These are phyloP conservation scores for Cystoderma amianthinum DNA, from an alignment of 768 basidiomycete species.

Conservation along the genomic window DNA sequence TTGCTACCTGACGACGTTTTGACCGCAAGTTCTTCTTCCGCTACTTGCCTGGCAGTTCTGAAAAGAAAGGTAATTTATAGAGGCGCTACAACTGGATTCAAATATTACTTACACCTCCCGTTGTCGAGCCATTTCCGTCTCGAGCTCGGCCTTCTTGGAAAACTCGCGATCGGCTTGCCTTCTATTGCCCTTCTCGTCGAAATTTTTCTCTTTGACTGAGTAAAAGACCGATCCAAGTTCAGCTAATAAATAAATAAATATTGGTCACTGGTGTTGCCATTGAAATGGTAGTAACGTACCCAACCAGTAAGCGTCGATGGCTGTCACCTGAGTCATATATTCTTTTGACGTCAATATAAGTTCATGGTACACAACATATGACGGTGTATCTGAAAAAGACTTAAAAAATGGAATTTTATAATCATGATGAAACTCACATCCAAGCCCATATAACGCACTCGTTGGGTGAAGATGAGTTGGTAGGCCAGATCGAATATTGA, in stretches of 20 bases:
- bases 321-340: conserved; percentile 99
- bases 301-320: conserved; percentile 96
- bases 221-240: conserved; percentile 96
- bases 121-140: conserved; percentile 84
- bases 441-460: conserved; percentile 91
- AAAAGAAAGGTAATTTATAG: conserved; percentile 1
- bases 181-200: conserved; percentile 79
- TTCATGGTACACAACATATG: conserved; percentile 97
- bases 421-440: conserved; percentile 52
- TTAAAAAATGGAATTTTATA: conserved; percentile 6
- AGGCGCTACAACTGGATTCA: conserved; percentile 3
- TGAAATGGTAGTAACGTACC: conserved; percentile 38
- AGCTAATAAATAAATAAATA: conserved; percentile 36
- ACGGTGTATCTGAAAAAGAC: conserved; percentile 69
- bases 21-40: conserved; percentile 50
- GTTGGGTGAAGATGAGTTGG: conserved; percentile 97
- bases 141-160: conserved; percentile 84
- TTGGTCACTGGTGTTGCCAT: background rate
- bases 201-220: conserved; percentile 96
- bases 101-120: conserved; percentile 58
- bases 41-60: conserved; percentile 57
- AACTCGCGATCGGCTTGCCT: conserved; percentile 84
- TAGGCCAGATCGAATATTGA: conserved; percentile 91
- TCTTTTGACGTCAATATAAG: conserved; percentile 92
- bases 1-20: conserved; percentile 46